Evolutionary conservation across 2,329 filamentous ascomycete species (phyloP).

Genomic region (Chalaropsis thielavioides): DNA sequence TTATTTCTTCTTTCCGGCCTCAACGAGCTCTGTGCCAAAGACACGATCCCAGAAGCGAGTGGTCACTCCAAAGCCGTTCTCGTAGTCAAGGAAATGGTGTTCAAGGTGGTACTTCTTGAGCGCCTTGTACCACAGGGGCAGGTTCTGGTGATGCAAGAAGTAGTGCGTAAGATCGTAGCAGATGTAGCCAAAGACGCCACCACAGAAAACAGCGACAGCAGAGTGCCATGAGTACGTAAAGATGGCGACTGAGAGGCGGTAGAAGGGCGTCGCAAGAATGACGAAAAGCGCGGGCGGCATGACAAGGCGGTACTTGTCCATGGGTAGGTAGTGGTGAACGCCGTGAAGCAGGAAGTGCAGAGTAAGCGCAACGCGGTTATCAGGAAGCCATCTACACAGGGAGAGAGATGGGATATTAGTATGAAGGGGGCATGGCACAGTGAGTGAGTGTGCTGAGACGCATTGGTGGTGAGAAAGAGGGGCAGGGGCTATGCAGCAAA

Average conservation of each 20-base stretch:
- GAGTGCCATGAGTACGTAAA: slow-evolving; percentile 78
- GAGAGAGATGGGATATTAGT: slow-evolving; percentile 22
- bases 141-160: slow-evolving; percentile 89
- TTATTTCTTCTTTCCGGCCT: slow-evolving; percentile 12
- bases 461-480: not conserved
- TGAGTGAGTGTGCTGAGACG: not conserved
- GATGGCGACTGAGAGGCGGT: slow-evolving; percentile 70
- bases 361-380: slow-evolving; percentile 77
- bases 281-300: slow-evolving; percentile 90
- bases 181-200: slow-evolving; percentile 88
- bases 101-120: slow-evolving; percentile 96
- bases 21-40: slow-evolving; percentile 69
- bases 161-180: slow-evolving; percentile 97
- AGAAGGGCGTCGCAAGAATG: slow-evolving; percentile 74
- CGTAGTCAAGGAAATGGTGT: slow-evolving; percentile 95
- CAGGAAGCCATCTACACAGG: slow-evolving; percentile 57
- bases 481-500: not conserved
- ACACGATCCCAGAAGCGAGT: slow-evolving; percentile 90
- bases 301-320: slow-evolving; percentile 93
- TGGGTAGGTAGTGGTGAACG: slow-evolving; percentile 96
- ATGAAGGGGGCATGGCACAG: not conserved
- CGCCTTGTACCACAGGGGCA: slow-evolving; percentile 76
- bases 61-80: slow-evolving; percentile 93
- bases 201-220: slow-evolving; percentile 65
- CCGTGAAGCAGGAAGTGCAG: slow-evolving; percentile 89